Evolutionary conservation across 2,329 filamentous ascomycete genomes (phyloP).

Genomic region (Trichophyton mentagrophytes): DNA sequence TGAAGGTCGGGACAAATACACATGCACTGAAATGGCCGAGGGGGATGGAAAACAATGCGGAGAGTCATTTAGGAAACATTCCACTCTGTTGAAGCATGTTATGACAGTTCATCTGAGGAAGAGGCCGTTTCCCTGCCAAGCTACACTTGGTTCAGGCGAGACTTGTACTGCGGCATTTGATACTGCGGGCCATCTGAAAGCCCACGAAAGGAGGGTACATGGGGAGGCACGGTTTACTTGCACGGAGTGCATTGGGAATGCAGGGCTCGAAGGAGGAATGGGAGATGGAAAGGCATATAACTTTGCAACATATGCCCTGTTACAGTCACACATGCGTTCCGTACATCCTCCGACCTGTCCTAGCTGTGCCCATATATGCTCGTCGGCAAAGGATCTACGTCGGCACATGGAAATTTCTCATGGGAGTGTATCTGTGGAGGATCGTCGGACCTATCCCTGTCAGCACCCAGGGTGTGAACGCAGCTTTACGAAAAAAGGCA

Average conservation of each 20-base stretch:
- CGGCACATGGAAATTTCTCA: constrained; percentile 70
- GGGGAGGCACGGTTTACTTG: constrained; percentile 62
- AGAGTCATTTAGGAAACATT: constrained; percentile 73
- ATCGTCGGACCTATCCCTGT: constrained; percentile 55
- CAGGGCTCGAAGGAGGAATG: background rate
- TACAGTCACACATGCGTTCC: constrained; percentile 60
- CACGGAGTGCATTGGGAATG: constrained; percentile 48
- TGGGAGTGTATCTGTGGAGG: constrained; percentile 44
- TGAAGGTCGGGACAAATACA: constrained; percentile 60
- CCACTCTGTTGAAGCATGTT: constrained; percentile 73
- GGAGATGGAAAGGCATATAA: constrained; percentile 30
- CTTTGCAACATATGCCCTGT: constrained; percentile 59
- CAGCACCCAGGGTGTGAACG: constrained; percentile 56
- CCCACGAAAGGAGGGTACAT: constrained; percentile 60
- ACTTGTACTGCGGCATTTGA: constrained; percentile 60
- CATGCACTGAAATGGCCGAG: constrained; percentile 52
- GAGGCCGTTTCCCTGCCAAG: constrained; percentile 57
- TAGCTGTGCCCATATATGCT: constrained; percentile 58
- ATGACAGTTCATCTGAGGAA: constrained; percentile 60
- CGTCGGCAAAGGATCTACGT: constrained; percentile 54
- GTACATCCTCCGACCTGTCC: constrained; percentile 61
- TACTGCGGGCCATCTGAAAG: constrained; percentile 54
- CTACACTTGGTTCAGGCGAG: constrained; percentile 33
- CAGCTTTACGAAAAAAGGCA: constrained; percentile 70
- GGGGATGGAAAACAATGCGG: constrained; percentile 46